Conservation (phyloP, 345 rosid genomes). For the Nasturtium officinale region DNA sequence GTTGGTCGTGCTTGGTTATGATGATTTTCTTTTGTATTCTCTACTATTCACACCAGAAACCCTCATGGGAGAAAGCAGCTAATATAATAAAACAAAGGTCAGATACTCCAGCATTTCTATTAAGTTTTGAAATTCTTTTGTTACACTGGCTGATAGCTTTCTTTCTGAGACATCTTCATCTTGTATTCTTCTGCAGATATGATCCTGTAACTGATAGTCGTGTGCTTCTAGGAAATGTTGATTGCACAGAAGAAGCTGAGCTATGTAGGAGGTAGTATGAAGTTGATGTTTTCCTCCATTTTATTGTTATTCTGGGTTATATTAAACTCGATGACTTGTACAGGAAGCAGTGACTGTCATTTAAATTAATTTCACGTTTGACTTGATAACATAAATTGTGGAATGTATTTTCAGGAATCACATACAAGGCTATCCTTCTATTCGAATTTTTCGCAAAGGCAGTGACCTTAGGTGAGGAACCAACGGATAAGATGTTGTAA, state of each 20-base stretch:
- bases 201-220: constrained; percentile 96
- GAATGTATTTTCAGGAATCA: constrained; percentile 63
- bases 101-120: constrained; percentile 16
- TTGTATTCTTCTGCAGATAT: constrained; percentile 58
- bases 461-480: constrained; percentile 73
- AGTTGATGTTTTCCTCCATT: constrained; percentile 21
- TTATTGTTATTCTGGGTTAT: constrained; percentile 18
- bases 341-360: constrained; percentile 9
- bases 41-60: constrained; percentile 62
- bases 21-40: constrained; percentile 17
- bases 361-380: background rate
- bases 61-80: constrained; percentile 97
- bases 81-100: constrained; percentile 79
- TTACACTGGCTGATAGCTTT: background rate
- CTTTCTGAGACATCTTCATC: constrained; percentile 26
- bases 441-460: constrained; percentile 97
- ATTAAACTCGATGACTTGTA: constrained; percentile 22
- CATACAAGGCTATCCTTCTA: constrained; percentile 96
- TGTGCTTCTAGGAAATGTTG: constrained; percentile 81
- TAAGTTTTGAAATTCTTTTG: constrained; percentile 11
- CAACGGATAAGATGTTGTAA: constrained; percentile 23
- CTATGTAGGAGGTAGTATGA: constrained; percentile 77
- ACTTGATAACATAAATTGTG: constrained; percentile 6
- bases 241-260: constrained; percentile 73
- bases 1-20: constrained; percentile 21